These are phyloP conservation scores for Medicago truncatula DNA, from an alignment of 306 rosid species.

Conservation along the genomic window DNA sequence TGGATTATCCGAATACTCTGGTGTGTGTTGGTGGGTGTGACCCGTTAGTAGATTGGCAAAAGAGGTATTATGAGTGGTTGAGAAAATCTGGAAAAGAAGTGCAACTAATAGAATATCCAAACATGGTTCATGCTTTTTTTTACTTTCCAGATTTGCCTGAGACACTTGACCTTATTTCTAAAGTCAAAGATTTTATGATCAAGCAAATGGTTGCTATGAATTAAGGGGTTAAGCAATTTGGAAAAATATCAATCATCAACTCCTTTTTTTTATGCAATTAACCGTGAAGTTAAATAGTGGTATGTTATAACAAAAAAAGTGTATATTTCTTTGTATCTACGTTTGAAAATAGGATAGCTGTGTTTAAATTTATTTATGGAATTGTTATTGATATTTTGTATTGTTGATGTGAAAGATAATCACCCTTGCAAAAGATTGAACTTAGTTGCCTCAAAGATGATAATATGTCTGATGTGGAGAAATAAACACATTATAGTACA, in stretches of 20 bases:
- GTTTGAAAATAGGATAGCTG: too few relatives aligned
- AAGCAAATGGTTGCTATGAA: slow-evolving; percentile 2
- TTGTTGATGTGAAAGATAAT: too few relatives aligned
- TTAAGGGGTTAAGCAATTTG: background rate
- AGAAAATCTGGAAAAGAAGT: slow-evolving; percentile 59
- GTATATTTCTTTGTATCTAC: too few relatives aligned
- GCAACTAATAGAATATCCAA: slow-evolving; percentile 60
- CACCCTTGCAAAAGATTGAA: too few relatives aligned
- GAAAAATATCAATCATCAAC: background rate
- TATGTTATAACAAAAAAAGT: too few relatives aligned
- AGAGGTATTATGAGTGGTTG: slow-evolving; percentile 64
- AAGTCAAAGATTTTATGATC: slow-evolving; percentile 56
- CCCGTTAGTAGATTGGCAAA: slow-evolving; percentile 73
- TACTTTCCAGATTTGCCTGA: slow-evolving; percentile 54
- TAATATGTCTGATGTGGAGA: too few relatives aligned
- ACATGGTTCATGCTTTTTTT: slow-evolving; percentile 64
- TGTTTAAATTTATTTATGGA: too few relatives aligned
- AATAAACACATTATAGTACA: too few relatives aligned
- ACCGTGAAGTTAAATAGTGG: too few relatives aligned
- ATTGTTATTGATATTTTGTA: too few relatives aligned
- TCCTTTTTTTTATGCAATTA: too few relatives aligned
- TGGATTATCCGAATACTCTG: slow-evolving; percentile 65
- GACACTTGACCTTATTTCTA: slow-evolving; percentile 35
- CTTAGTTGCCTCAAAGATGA: too few relatives aligned
- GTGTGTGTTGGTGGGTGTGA: slow-evolving; percentile 72